These are phyloP conservation scores for Alnus glutinosa DNA, from an alignment of 306 rosid genomes.

Conservation along the genomic window DNA sequence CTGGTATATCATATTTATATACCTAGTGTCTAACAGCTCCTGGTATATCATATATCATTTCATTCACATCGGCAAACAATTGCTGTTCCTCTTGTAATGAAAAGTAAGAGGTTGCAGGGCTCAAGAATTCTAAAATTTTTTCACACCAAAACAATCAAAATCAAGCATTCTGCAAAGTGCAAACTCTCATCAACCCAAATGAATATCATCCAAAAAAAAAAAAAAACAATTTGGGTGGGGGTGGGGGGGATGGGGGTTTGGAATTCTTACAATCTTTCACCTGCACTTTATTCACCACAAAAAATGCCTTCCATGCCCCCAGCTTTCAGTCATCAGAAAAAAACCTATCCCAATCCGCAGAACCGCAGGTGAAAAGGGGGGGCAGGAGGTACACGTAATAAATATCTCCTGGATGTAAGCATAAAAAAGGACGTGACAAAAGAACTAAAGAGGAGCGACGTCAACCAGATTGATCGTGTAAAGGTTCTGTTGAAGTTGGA, in stretches of 20 bases:
- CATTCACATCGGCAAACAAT: neutral
- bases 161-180: neutral
- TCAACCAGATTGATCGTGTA: conserved; percentile 56
- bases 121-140: neutral
- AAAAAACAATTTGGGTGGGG: neutral
- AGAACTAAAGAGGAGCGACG: conserved; percentile 6
- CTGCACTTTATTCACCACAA: conserved; percentile 85
- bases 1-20: neutral
- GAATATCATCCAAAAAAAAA: conserved; percentile 24
- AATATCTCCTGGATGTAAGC: conserved; percentile 47
- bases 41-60: neutral
- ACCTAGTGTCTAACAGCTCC: neutral
- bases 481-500: conserved; percentile 52
- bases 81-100: neutral
- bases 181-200: conserved; percentile 2
- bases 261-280: conserved; percentile 57
- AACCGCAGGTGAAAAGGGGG: conserved; percentile 70
- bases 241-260: neutral
- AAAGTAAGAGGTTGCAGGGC: conserved; percentile 7
- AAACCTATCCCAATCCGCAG: conserved; percentile 48
- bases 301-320: conserved; percentile 65
- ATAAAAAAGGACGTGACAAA: conserved; percentile 22
- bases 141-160: conserved; percentile 2
- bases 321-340: conserved; percentile 43
- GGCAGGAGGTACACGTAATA: conserved; percentile 53